A percentile compares a stretch with the other conserved stretches of the same genome.
phyloP scores from a whole-genome alignment of 2,329 filamentous ascomycete species.

The Pseudocercospora cruenta region DNA sequence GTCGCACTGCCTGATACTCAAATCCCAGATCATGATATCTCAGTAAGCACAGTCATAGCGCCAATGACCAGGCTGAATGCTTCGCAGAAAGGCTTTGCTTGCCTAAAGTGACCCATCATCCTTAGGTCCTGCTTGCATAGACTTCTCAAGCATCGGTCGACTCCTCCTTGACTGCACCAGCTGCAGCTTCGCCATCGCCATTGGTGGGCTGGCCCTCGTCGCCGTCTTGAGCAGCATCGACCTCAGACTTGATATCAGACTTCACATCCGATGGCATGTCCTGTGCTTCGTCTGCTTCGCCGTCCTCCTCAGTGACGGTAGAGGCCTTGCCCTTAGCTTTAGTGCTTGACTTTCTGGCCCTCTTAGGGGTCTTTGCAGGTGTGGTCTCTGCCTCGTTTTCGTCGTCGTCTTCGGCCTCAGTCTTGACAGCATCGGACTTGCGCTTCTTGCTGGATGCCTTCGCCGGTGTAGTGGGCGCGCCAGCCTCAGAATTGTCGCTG shows the following conservation, averaged over 20 bases:
- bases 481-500: not conserved
- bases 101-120: no score
- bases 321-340: constrained; percentile 11
- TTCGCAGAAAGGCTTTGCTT: no score
- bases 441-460: constrained; percentile 8
- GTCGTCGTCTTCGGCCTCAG: constrained; percentile 23
- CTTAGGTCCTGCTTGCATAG: not conserved
- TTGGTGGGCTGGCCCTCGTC: not conserved
- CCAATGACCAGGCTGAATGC: no score
- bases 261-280: not conserved
- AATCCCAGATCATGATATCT: not conserved
- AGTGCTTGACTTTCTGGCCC: constrained; percentile 34
- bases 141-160: not conserved
- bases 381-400: constrained; percentile 11
- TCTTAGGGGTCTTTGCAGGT: constrained; percentile 42
- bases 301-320: not conserved
- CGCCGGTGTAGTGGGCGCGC: not conserved
- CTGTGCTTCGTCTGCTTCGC: not conserved
- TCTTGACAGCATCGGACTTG: constrained; percentile 16
- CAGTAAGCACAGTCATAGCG: not conserved
- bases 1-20: not conserved
- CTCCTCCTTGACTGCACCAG: not conserved
- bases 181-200: not conserved
- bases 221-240: not conserved
- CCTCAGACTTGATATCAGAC: not conserved